Evolutionary conservation across 2,329 filamentous ascomycete species (phyloP).

Genomic region (Ophiocordyceps polyrhachis-furcata): DNA sequence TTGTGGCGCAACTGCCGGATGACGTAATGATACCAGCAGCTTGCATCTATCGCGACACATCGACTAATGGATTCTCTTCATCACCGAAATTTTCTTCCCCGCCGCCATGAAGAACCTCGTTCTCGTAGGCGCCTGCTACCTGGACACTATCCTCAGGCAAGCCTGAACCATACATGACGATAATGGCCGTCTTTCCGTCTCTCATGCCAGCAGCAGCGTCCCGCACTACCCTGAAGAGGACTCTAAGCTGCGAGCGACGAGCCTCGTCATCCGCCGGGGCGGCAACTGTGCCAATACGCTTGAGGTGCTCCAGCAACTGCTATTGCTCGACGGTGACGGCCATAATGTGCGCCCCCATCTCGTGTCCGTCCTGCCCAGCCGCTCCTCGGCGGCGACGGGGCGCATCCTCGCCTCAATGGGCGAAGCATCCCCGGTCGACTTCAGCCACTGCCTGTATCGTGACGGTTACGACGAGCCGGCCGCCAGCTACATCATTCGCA

Average conservation of each 20-base stretch:
- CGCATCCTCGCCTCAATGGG: slow-evolving; percentile 37
- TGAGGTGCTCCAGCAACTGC: slow-evolving; percentile 49
- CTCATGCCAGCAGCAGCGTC: slow-evolving; percentile 24
- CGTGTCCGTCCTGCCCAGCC: slow-evolving; percentile 34
- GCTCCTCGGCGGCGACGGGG: slow-evolving; percentile 27
- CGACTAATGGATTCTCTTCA: too few relatives aligned
- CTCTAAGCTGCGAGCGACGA: slow-evolving; percentile 49
- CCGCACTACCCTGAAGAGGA: slow-evolving; percentile 52
- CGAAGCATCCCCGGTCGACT: slow-evolving; percentile 19
- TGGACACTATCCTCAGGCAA: slow-evolving; percentile 52
- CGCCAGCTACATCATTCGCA: slow-evolving; percentile 52
- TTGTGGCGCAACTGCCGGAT: background rate
- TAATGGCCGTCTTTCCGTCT: background rate
- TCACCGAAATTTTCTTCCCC: background rate
- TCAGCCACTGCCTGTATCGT: slow-evolving; percentile 41
- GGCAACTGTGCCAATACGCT: slow-evolving; percentile 58
- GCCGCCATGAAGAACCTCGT: slow-evolving; percentile 35
- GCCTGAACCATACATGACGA: slow-evolving; percentile 7
- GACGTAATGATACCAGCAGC: background rate
- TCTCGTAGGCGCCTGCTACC: slow-evolving; percentile 48
- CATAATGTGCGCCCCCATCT: slow-evolving; percentile 20
- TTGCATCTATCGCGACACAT: background rate
- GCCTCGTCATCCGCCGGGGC: slow-evolving; percentile 40
- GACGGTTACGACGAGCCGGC: slow-evolving; percentile 34
- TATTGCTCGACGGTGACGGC: slow-evolving; percentile 8